Base-by-base conservation (phyloP, 2,329 filamentous ascomycete species). In the Fusarium anthophilum region DNA sequence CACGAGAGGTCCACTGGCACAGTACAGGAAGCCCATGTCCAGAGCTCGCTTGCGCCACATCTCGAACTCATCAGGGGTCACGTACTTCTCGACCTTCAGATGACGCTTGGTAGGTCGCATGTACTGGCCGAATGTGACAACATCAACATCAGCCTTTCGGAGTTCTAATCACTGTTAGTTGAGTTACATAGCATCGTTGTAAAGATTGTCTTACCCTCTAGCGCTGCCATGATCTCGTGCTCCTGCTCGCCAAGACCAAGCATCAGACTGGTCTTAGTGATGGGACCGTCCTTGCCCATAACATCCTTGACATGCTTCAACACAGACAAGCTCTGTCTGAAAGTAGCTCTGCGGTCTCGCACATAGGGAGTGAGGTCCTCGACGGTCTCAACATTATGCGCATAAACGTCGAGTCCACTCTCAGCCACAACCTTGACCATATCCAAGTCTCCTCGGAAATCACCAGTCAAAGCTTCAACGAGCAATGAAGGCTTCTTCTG, bases 211-310 rank as follows among this genome's bases (percentile, higher is more conserved):
- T 78, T 84, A 92, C 91, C 90, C 81, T 87, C 89, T 68, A 98
- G 84, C 2, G 96, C 91, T 72, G 93, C 90, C 89, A 91, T 92
- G 2, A 99, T 83, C 84, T 98, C 93, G 24, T 93, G 89, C 78
- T 98, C 95, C 32, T 92, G 95, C 87, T 99, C 96, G 18, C 96
- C 96, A 10, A 99, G 85, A 8, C 96, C 96, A 30, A 99, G 88
- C 96, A 99, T 99, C 73, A 99, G 91, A 77, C 94, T 98, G 3
- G 96, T 98, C 88, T 99, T 99, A n/a, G 96, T 99, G 78, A 99
- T 97, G 69, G 98, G 88, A 7, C 89, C 89, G 4, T 92, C 90
- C 70, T 86, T 82, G 63, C 88, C 87, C 66, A 89, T 90, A 5
- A 93, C 90, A 69, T 90, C 88, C 87, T 99, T 98, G 37, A 93